phyloP scores from a whole-genome alignment of 2,329 filamentous ascomycete genomes.

The Colletotrichum sp. region DNA sequence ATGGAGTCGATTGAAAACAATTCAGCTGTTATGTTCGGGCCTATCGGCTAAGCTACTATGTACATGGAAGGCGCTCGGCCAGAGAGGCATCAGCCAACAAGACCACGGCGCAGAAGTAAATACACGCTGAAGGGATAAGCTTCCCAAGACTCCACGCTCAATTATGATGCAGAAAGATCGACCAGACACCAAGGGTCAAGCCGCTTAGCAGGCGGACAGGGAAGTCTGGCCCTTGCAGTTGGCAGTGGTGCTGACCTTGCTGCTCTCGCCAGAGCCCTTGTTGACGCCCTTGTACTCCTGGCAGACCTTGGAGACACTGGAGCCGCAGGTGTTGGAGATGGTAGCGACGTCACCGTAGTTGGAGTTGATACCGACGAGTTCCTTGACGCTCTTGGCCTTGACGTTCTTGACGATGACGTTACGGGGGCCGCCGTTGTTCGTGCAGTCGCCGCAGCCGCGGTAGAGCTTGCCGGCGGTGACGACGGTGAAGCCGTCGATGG shows the following conservation, averaged over 20 bases:
- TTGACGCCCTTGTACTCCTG: slow-evolving; percentile 23
- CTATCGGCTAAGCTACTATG: slow-evolving; percentile 4
- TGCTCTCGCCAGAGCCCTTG: slow-evolving; percentile 14
- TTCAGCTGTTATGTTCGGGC: neutral
- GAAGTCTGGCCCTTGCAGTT: slow-evolving; percentile 22
- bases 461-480: slow-evolving; percentile 47
- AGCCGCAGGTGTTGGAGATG: slow-evolving; percentile 25
- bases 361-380: slow-evolving; percentile 47
- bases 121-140: neutral
- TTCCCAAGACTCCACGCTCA: neutral
- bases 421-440: slow-evolving; percentile 18
- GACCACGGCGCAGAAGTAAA: neutral
- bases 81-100: neutral
- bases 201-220: slow-evolving; percentile 10
- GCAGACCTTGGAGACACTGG: slow-evolving; percentile 21
- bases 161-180: neutral
- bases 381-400: slow-evolving; percentile 20
- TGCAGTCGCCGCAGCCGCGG: slow-evolving; percentile 49
- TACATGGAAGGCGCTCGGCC: slow-evolving; percentile 1
- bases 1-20: neutral
- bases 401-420: slow-evolving; percentile 22
- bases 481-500: slow-evolving; percentile 38
- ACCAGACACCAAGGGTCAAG: fast-evolving
- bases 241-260: slow-evolving; percentile 22
- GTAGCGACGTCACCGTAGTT: slow-evolving; percentile 35